Evolutionary conservation across 495 filamentous ascomycete species (phyloP).

Genomic region (Penicillium roqueforti): DNA sequence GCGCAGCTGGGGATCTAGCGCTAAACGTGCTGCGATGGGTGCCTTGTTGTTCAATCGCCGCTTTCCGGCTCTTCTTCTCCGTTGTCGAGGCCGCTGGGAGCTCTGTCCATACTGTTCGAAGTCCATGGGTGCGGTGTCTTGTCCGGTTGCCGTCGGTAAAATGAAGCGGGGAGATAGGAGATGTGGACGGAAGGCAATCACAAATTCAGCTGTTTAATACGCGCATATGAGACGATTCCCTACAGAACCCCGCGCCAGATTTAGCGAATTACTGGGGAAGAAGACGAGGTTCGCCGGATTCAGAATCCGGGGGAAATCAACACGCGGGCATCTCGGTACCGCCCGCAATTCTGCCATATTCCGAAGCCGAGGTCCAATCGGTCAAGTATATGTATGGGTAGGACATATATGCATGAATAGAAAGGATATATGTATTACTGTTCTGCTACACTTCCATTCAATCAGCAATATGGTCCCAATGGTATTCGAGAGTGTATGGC

Average conservation of each 20-base stretch:
- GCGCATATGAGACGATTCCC: background rate
- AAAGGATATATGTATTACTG: background rate
- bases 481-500: background rate
- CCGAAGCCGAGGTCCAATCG: conserved; percentile 37
- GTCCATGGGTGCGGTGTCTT: conserved; percentile 33
- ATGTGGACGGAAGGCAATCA: conserved; percentile 3
- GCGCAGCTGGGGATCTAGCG: conserved; percentile 75
- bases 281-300: conserved; percentile 16
- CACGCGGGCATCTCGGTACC: conserved; percentile 21
- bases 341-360: conserved; percentile 34
- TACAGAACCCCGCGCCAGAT: conserved; percentile 6
- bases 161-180: conserved; percentile 5
- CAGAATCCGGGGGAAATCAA: conserved; percentile 32
- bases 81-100: conserved; percentile 42
- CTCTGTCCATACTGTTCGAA: conserved; percentile 32
- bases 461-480: background rate
- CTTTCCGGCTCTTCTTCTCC: conserved; percentile 31
- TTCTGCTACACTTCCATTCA: background rate
- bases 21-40: conserved; percentile 59
- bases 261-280: conserved; percentile 10
- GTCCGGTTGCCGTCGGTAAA: conserved; percentile 27
- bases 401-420: background rate
- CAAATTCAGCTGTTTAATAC: conserved; percentile 1
- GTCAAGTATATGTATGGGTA: background rate
- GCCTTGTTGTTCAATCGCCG: conserved; percentile 50